Conservation (phyloP, 192 early-diverging fungal genomes). For the Phlyctochytrium bullatum region DNA sequence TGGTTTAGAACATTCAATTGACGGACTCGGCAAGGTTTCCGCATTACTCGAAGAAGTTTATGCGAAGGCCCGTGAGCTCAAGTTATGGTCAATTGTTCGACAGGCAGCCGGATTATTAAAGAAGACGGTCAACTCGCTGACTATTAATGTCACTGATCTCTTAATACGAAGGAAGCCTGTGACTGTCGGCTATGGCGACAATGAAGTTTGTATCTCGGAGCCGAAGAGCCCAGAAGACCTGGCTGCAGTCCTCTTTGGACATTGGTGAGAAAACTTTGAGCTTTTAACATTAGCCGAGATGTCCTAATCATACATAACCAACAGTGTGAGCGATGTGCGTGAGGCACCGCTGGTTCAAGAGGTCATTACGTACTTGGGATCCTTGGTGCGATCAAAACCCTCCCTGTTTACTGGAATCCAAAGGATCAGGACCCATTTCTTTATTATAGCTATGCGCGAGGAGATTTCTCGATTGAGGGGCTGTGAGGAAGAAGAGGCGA, state of each 20-base stretch:
- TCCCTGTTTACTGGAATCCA: constrained; percentile 79
- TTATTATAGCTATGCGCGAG: constrained; percentile 83
- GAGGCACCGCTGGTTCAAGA: constrained; percentile 83
- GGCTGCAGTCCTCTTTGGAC: constrained; percentile 60
- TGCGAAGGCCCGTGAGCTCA: constrained; percentile 66
- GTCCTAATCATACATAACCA: neutral
- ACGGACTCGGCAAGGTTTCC: constrained; percentile 51
- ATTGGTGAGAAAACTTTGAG: constrained; percentile 46
- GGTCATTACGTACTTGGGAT: constrained; percentile 75
- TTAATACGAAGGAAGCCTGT: constrained; percentile 74
- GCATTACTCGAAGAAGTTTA: constrained; percentile 79
- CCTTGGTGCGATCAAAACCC: constrained; percentile 66
- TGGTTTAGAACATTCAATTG: constrained; percentile 48
- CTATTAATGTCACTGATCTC: constrained; percentile 76
- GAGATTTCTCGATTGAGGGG: constrained; percentile 72
- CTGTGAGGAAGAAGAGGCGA: constrained; percentile 74
- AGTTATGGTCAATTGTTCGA: constrained; percentile 77
- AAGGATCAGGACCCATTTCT: constrained; percentile 73
- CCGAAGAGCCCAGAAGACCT: constrained; percentile 69
- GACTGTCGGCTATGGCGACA: constrained; percentile 66
- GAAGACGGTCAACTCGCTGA: constrained; percentile 73
- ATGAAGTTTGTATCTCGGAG: constrained; percentile 64
- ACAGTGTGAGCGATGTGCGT: constrained; percentile 69
- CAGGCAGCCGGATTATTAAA: constrained; percentile 75
- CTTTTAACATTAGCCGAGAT: neutral